Percentiles rank a stretch among this genome's conserved stretches.
Evolutionary conservation across 2,329 filamentous ascomycete species (phyloP).

Genomic region (Alternaria ethzedia): DNA sequence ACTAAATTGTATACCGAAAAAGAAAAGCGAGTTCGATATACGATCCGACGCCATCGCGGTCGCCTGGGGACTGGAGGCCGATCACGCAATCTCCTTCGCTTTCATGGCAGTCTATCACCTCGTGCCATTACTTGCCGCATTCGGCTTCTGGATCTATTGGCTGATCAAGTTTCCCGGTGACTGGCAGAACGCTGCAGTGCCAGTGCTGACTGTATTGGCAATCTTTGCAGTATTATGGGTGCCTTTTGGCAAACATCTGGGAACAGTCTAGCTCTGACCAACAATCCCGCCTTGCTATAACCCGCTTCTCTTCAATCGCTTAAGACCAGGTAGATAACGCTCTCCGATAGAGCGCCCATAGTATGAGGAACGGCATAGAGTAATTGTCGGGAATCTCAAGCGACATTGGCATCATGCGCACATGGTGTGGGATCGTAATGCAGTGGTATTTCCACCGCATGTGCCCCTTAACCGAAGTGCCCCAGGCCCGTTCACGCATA

Average conservation of each 20-base stretch:
- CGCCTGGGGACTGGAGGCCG: neutral
- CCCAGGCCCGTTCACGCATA: neutral
- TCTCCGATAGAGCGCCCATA: neutral
- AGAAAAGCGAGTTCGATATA: neutral
- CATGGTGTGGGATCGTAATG: neutral
- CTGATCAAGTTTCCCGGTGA: neutral
- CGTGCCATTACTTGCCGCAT: neutral
- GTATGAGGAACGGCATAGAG: neutral
- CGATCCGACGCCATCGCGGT: neutral
- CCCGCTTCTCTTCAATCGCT: neutral
- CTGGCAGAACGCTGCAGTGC: constrained; percentile 3
- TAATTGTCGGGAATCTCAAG: neutral
- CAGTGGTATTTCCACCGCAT: neutral
- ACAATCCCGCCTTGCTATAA: neutral
- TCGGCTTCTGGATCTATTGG: constrained; percentile 10
- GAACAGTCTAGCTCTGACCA: neutral
- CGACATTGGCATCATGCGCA: neutral
- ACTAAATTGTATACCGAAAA: neutral
- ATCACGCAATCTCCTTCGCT: neutral
- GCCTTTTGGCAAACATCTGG: neutral
- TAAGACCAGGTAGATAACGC: neutral
- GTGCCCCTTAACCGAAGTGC: neutral
- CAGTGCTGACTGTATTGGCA: neutral
- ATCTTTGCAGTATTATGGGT: constrained; percentile 1
- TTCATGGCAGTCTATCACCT: constrained; percentile 4